Base-by-base conservation (phyloP, 2,329 filamentous ascomycete genomes). In the Penicillium corylophilum region DNA sequence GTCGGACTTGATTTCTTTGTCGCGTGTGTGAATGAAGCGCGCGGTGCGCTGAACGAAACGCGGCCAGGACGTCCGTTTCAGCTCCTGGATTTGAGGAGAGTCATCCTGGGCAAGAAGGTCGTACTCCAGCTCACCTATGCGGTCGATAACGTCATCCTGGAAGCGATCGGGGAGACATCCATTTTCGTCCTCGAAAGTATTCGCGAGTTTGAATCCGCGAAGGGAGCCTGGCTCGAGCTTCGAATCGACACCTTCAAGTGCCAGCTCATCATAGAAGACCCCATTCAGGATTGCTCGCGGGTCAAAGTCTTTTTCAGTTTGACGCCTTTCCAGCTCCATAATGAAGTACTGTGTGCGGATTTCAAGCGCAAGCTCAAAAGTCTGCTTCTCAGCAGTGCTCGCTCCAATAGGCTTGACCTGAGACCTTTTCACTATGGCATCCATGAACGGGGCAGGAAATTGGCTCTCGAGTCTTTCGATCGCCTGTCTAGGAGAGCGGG, bases 261-360 rank as follows among this genome's bases (percentile, higher is more conserved):
- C 41, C 6, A 54, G 53, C 15, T 59, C 52, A 16, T 59, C 60
- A 43, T 70, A 73, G 46, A 83, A 83, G 0, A 76, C 60, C 0
- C 68, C 61, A 2, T 61, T 54, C 4, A 82, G 51, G 12, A 74
- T 60, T 9, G 64, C 60, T 12, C 74, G 63, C 4, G 77, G 73
- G 53, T 77, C 62, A 42, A 74, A 77, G 8, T 56, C 58, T 2
- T 58, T 53, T 5, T 66, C 59, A 24, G 67, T 50, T 26, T 68
- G 56, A 7, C 67, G 64, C 9, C 63, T 64, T 36, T 71, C 63
- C 4, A 81, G 61, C 5, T 70, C 63, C n/a, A 71, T 55, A 36
- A 83, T 77, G n/a, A 77, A 69, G 10, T 75, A 69, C 55, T 85
- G 82, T 2, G 81, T 83, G 2, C 81, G 76, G 20, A 85, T 71